Conservation (phyloP, 371 early-diverging fungal species). For the Umbelopsis sp. region DNA sequence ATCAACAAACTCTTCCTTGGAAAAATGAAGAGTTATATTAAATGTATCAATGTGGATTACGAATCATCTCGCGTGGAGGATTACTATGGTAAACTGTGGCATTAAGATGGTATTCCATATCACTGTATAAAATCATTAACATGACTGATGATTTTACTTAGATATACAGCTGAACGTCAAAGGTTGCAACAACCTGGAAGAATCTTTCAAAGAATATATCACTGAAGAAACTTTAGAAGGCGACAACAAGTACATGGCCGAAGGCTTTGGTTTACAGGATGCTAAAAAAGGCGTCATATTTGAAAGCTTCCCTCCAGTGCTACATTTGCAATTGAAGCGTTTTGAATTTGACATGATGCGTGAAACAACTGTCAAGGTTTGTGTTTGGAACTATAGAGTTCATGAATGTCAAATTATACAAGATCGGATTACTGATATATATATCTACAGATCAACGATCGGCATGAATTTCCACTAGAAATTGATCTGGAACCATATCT, state of each 20-base stretch:
- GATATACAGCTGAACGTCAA: constrained; percentile 97
- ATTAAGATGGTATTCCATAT: background rate
- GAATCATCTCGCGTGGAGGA: constrained; percentile 91
- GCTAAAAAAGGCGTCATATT: constrained; percentile 98
- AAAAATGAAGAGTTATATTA: constrained; percentile 94
- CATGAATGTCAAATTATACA: background rate
- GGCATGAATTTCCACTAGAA: constrained; percentile 94
- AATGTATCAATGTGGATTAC: constrained; percentile 92
- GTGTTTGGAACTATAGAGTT: background rate
- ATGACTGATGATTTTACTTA: constrained; percentile 25
- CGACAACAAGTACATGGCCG: constrained; percentile 98
- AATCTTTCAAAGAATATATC: constrained; percentile 92
- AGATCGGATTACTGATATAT: constrained; percentile 7
- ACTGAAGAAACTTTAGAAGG: constrained; percentile 92
- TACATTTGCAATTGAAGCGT: constrained; percentile 97
- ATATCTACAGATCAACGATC: constrained; percentile 85
- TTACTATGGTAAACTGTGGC: constrained; percentile 37
- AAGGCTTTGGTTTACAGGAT: constrained; percentile 95
- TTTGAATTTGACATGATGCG: constrained; percentile 96
- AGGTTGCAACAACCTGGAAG: constrained; percentile 85
- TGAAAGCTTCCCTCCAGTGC: constrained; percentile 92
- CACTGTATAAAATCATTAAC: background rate
- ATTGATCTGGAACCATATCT: constrained; percentile 93
- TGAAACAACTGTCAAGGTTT: constrained; percentile 92
- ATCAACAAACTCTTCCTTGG: constrained; percentile 90